These are phyloP conservation scores for Protomyces macrosporus DNA, from an alignment of 1,139 yeast species.

Conservation along the genomic window DNA sequence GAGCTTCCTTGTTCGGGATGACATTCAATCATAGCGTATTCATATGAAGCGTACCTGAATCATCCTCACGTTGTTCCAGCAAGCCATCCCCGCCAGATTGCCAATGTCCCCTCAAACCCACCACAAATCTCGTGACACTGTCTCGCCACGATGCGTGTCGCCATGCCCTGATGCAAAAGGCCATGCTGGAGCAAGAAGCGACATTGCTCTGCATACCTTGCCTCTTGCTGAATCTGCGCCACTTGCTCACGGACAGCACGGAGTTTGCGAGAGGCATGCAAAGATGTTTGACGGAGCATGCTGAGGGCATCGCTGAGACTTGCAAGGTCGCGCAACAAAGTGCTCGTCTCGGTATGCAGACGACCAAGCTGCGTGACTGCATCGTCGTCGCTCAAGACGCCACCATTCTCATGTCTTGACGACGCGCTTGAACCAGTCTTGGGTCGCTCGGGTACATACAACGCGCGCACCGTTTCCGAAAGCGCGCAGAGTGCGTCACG, in stretches of 20 bases:
- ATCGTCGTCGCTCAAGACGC: too few relatives aligned
- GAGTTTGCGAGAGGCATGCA: not conserved
- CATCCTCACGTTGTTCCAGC: not conserved
- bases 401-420: too few relatives aligned
- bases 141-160: not conserved
- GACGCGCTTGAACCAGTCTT: too few relatives aligned
- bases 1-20: not conserved
- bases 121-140: not conserved
- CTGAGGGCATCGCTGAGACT: not conserved
- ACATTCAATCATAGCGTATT: not conserved
- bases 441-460: too few relatives aligned
- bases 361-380: not conserved
- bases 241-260: not conserved
- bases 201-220: not conserved
- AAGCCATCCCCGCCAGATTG: not conserved
- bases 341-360: not conserved
- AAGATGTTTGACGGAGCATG: not conserved
- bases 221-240: not conserved
- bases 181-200: not conserved
- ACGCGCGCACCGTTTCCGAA: too few relatives aligned
- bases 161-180: not conserved
- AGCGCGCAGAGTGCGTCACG: not conserved
- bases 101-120: not conserved
- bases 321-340: not conserved
- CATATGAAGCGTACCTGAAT: not conserved